Evolutionary conservation across 202 grass and related monocot genomes (phyloP), one percentile per base, ranked within the genome.

Genomic region (Dendrocalamus latiflorus): DNA sequence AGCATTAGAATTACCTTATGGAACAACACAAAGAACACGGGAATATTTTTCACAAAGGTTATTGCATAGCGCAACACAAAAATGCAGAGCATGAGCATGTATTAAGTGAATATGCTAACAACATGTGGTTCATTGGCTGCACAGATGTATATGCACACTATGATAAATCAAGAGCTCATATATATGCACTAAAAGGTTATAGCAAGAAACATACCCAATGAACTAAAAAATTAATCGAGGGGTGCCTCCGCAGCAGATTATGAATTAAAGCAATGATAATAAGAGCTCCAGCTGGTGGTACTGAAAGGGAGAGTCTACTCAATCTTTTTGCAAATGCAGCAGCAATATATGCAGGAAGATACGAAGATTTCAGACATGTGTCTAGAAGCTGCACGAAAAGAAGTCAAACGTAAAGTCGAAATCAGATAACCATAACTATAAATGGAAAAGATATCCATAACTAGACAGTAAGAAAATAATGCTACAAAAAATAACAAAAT

Each of bases 241-340:
- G 93, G 72, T 98, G 96, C 43, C 93, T 89, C 51, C 96, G 76
- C 80, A 98, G 85, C 30, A 98, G 89, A 88, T 98, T 98, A 75
- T 98, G 96, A 81, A 85, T 98, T 75, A 95, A 65, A 85, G 96
- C 93, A 92, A 95, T 98, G 82, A 92, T 98, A 85, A 95, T 95
- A 83, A 98, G 83, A 68, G 74, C 91, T 45, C 93, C 96, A 67
- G 93, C 86, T 79, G 91, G 96, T 75, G 90, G 91, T 34, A 90
- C 93, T 81, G 85, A 90, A 74, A 98, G 91, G 49, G 87, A 12
- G 70, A 98, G 87, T 89, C 96, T 95, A 88, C 96, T 98, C 83
- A 98, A 87, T 86, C 87, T 93, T 85, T 98, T 98, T 63, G 93
- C 87, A 93, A 98, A 98, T 6, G 95, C 89, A 71, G 95, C 89